phyloP scores from a whole-genome alignment of 305 asterid species.

The Rubia tinctorum region DNA sequence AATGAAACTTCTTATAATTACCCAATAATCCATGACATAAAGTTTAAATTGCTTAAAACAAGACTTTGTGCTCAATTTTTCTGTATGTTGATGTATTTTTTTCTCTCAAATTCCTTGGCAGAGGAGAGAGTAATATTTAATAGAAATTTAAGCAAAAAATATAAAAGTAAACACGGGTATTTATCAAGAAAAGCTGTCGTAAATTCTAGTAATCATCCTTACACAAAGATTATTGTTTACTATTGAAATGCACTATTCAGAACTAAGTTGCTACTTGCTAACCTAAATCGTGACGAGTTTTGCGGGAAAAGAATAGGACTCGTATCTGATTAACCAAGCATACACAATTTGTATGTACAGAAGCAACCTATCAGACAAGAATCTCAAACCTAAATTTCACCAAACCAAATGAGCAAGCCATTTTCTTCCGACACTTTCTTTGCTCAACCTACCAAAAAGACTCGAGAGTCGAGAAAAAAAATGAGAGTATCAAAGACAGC shows the following conservation, averaged over 20 bases:
- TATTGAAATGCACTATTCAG: neutral
- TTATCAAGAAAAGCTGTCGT: neutral
- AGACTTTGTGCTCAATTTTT: too few relatives aligned
- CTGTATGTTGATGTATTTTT: too few relatives aligned
- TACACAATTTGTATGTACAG: conserved; percentile 43
- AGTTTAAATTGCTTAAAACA: too few relatives aligned
- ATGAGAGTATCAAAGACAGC: conserved; percentile 29
- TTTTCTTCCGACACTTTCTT: conserved; percentile 20
- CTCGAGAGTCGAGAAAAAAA: conserved; percentile 25
- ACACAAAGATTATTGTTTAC: neutral
- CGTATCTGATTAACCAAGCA: conserved; percentile 24
- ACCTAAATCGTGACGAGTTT: neutral
- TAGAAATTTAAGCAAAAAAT: neutral
- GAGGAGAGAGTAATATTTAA: too few relatives aligned
- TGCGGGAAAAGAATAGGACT: conserved; percentile 7
- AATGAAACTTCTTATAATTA: too few relatives aligned
- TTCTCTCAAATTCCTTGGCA: too few relatives aligned
- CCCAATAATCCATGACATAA: too few relatives aligned
- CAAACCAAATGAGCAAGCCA: conserved; percentile 28
- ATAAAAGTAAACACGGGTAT: neutral
- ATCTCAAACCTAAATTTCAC: conserved; percentile 32
- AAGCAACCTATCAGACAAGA: conserved; percentile 27
- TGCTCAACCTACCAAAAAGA: conserved; percentile 17
- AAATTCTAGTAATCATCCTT: neutral
- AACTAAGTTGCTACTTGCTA: neutral